Evolutionary conservation across 2,329 filamentous ascomycete species (phyloP).

Genomic region (Zelopaecilomyces penicillatus): DNA sequence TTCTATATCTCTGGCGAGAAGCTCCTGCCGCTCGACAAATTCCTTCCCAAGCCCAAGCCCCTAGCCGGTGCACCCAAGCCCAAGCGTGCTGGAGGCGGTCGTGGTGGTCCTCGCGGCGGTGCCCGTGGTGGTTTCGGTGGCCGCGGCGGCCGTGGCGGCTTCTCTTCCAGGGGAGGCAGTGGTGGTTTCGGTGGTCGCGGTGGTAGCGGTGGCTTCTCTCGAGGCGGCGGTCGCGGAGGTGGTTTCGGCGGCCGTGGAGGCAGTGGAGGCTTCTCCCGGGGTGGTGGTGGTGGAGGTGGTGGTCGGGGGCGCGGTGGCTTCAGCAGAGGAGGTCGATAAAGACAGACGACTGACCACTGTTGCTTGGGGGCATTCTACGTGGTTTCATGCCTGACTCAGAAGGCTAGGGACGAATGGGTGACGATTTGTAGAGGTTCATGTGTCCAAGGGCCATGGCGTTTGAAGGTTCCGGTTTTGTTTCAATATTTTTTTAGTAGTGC

Average conservation of each 20-base stretch:
- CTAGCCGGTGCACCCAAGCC: constrained; percentile 53
- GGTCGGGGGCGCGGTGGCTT: constrained; percentile 23
- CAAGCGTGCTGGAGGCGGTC: constrained; percentile 50
- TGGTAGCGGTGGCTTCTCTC: constrained; percentile 23
- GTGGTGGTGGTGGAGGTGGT: constrained; percentile 16
- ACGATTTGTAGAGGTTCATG: constrained; percentile 1
- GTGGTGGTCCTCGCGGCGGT: constrained; percentile 23
- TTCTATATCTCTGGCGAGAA: constrained; percentile 95
- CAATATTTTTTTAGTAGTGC: neutral
- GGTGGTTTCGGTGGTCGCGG: constrained; percentile 29
- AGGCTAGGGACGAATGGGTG: too few species aligned
- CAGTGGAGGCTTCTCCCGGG: constrained; percentile 11
- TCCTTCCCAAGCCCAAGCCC: constrained; percentile 87
- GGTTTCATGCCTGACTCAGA: too few species aligned
- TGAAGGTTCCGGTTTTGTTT: constrained; percentile 8
- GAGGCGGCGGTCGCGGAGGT: constrained; percentile 21
- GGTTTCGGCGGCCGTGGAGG: constrained; percentile 9
- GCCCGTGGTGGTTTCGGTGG: constrained; percentile 26
- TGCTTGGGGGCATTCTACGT: too few species aligned
- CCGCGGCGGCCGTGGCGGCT: constrained; percentile 26
- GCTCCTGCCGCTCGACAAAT: constrained; percentile 88
- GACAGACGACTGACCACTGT: neutral
- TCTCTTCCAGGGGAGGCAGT: constrained; percentile 22
- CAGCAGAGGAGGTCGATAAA: constrained; percentile 13
- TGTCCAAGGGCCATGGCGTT: constrained; percentile 10